A percentile compares a stretch with the other conserved stretches of the same genome.
phyloP scores from a whole-genome alignment of 225 moss, liverwort and hornwort genomes.

The Marchantia paleacea region DNA sequence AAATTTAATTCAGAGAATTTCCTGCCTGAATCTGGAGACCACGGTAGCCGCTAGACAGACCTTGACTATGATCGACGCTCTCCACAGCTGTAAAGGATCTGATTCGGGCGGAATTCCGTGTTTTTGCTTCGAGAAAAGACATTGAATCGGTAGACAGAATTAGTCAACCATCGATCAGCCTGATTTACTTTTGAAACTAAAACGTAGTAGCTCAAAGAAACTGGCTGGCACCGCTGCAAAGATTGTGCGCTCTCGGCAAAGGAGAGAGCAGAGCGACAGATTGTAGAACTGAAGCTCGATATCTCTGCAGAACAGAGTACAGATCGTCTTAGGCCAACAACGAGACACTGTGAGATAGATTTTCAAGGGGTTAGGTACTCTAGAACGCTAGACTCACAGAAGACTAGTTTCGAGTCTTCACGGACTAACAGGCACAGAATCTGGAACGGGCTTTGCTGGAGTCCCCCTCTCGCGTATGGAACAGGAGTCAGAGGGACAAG shows the following conservation, averaged over 20 bases:
- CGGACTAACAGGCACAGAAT: not conserved
- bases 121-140: not conserved
- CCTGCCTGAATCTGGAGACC: not conserved
- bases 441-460: not conserved
- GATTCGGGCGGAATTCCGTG: not conserved
- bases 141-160: not conserved
- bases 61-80: not conserved
- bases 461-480: conserved; percentile 21
- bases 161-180: not conserved
- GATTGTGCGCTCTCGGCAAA: not conserved
- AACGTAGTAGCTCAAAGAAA: not conserved
- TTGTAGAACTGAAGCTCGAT: not conserved
- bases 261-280: not conserved
- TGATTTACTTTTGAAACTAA: not conserved
- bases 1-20: not conserved
- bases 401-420: not conserved
- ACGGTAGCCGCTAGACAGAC: not conserved
- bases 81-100: not conserved
- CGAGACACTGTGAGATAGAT: not conserved
- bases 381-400: not conserved
- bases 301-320: not conserved
- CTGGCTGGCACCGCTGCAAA: not conserved
- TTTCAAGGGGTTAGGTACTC: not conserved
- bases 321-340: not conserved
- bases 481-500: conserved; percentile 24